Conservation (phyloP, 73 alveolate genomes). For the Tetrahymena malaccensis region DNA sequence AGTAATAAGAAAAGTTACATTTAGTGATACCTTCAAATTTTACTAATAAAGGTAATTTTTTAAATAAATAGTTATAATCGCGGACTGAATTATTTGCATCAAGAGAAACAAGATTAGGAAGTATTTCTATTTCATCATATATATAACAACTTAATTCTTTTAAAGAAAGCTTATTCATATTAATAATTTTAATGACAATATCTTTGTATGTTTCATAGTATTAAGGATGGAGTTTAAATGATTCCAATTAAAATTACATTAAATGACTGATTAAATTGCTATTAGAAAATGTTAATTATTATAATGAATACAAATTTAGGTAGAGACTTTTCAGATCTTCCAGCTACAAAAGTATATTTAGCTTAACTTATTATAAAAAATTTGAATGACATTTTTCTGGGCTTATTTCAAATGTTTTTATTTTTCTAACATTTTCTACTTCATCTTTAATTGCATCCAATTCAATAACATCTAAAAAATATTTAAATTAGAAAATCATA, state of each 20-base stretch:
- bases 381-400: background rate
- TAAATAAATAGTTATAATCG: too few relatives aligned
- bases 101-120: background rate
- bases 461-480: background rate
- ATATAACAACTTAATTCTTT: background rate
- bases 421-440: background rate
- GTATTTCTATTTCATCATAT: background rate
- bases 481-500: background rate
- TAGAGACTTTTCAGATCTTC: background rate
- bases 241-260: background rate
- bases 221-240: background rate
- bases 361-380: background rate
- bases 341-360: background rate
- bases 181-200: too few relatives aligned
- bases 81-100: too few relatives aligned
- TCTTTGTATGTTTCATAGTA: too few relatives aligned
- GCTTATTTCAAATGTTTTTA: background rate
- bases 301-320: background rate
- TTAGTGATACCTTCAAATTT: background rate
- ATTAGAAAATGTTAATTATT: background rate
- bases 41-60: background rate
- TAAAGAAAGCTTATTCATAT: background rate
- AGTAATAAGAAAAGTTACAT: too few relatives aligned
- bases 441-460: background rate
- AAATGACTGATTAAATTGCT: background rate